Conservation (phyloP, 2,329 filamentous ascomycete genomes). For the Penicillium janthinellum region DNA sequence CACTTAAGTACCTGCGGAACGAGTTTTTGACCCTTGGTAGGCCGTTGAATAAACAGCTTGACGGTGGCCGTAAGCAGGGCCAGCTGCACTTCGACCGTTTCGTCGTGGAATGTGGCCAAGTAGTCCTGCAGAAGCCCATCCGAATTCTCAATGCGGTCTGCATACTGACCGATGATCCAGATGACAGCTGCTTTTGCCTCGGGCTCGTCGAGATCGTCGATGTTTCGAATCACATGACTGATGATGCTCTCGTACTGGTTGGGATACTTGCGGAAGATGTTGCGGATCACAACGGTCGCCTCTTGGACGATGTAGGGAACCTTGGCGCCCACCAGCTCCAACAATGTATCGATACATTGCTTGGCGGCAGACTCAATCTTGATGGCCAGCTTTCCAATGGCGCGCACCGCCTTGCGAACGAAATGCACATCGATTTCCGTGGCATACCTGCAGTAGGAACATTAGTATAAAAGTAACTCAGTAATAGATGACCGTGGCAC, state of each 20-base stretch:
- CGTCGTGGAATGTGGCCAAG: conserved; percentile 87
- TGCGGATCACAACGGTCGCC: conserved; percentile 96
- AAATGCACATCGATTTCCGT: conserved; percentile 99
- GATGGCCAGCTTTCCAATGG: conserved; percentile 96
- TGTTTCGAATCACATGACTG: conserved; percentile 88
- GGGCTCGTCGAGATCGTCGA: conserved; percentile 94
- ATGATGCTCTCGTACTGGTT: conserved; percentile 99
- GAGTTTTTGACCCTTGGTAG: conserved; percentile 88
- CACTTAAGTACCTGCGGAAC: conserved; percentile 96
- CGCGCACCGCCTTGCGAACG: conserved; percentile 93
- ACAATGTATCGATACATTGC: conserved; percentile 86
- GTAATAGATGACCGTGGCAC: conserved; percentile 24
- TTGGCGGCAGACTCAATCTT: conserved; percentile 95
- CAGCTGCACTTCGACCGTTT: conserved; percentile 92
- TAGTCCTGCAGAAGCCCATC: conserved; percentile 94
- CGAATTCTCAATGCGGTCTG: conserved; percentile 94
- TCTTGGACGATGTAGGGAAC: conserved; percentile 99
- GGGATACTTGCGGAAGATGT: conserved; percentile 98
- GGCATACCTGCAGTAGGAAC: conserved; percentile 61
- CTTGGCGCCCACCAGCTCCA: conserved; percentile 96
- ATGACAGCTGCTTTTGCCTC: conserved; percentile 99
- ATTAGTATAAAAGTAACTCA: conserved; percentile 3
- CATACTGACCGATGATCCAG: conserved; percentile 98
- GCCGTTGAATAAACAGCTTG: conserved; percentile 95
- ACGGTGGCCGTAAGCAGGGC: conserved; percentile 94